Percentiles rank a stretch among this genome's conserved stretches.
Conservation (phyloP, 2,329 filamentous ascomycete species). For the Fusarium sp. region DNA sequence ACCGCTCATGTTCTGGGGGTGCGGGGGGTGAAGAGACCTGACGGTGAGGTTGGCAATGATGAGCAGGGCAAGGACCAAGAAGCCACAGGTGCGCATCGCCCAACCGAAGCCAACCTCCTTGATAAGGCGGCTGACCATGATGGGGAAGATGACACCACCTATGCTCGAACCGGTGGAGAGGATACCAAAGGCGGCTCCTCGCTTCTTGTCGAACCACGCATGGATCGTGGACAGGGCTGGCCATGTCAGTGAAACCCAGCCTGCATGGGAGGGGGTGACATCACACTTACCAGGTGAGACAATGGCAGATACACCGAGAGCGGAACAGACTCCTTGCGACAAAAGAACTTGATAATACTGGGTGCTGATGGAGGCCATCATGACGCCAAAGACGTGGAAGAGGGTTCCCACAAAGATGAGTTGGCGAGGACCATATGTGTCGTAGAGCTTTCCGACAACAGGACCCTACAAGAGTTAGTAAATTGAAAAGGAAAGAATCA, state of each 20-base stretch:
- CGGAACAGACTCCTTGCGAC: conserved; percentile 53
- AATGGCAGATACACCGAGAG: conserved; percentile 52
- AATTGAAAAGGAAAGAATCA: not conserved
- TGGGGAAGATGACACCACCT: conserved; percentile 56
- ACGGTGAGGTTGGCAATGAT: conserved; percentile 49
- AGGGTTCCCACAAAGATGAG: conserved; percentile 65
- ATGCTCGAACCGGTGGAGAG: conserved; percentile 52
- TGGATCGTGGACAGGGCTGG: conserved; percentile 48
- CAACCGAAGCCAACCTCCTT: conserved; percentile 53
- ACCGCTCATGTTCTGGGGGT: conserved; percentile 44
- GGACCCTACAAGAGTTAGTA: conserved; percentile 57
- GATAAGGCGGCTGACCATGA: conserved; percentile 54
- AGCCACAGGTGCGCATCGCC: conserved; percentile 54
- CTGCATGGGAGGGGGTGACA: not conserved
- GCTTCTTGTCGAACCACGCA: conserved; percentile 52
- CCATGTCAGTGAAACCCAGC: not conserved
- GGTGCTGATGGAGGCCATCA: conserved; percentile 69
- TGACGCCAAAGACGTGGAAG: conserved; percentile 70
- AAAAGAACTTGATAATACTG: conserved; percentile 58
- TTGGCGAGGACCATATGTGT: conserved; percentile 70
- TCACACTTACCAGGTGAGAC: conserved; percentile 46
- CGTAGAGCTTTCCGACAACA: conserved; percentile 72
- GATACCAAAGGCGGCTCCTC: conserved; percentile 52
- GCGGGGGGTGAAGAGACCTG: conserved; percentile 38
- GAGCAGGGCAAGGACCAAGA: conserved; percentile 52